Evolutionary conservation across 106 monocot genomes (phyloP).

Genomic region (Chionographis japonica): DNA sequence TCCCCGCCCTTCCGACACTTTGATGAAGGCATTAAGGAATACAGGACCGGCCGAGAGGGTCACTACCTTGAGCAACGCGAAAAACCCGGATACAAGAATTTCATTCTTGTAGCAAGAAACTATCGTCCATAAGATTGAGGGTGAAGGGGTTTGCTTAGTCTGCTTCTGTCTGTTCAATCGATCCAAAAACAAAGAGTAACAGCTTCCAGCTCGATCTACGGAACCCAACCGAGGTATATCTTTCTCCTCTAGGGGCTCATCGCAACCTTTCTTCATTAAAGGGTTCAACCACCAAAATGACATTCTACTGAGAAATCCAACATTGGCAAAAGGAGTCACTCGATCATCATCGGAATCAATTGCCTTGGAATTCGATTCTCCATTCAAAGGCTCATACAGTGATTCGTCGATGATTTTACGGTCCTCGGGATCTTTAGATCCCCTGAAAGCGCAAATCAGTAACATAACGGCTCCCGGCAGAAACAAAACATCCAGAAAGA

Average conservation of each 20-base stretch:
- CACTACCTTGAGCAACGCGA: conserved; percentile 76
- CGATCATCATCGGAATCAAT: conserved; percentile 11
- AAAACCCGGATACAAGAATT: conserved; percentile 61
- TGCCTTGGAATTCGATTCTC: neutral
- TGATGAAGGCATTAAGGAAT: conserved; percentile 82
- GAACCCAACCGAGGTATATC: conserved; percentile 61
- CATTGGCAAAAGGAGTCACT: conserved; percentile 50
- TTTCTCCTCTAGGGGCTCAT: conserved; percentile 64
- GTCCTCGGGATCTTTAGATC: conserved; percentile 3
- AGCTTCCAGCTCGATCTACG: conserved; percentile 42
- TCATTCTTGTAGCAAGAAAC: conserved; percentile 56
- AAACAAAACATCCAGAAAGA: conserved; percentile 42
- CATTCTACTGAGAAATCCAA: conserved; percentile 63
- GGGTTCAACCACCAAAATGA: conserved; percentile 97
- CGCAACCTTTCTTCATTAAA: conserved; percentile 76
- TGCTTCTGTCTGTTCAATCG: conserved; percentile 33
- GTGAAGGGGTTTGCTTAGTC: conserved; percentile 2
- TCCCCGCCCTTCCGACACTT: conserved; percentile 40
- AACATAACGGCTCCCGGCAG: conserved; percentile 54
- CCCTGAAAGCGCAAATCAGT: conserved; percentile 23
- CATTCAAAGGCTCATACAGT: conserved; percentile 38
- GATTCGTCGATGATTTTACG: neutral
- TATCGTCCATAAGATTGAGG: conserved; percentile 55
- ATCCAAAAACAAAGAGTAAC: conserved; percentile 49
- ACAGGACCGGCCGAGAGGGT: conserved; percentile 67